Conservation (phyloP, 2,329 filamentous ascomycete species). For the Penicillium verrucosum region DNA sequence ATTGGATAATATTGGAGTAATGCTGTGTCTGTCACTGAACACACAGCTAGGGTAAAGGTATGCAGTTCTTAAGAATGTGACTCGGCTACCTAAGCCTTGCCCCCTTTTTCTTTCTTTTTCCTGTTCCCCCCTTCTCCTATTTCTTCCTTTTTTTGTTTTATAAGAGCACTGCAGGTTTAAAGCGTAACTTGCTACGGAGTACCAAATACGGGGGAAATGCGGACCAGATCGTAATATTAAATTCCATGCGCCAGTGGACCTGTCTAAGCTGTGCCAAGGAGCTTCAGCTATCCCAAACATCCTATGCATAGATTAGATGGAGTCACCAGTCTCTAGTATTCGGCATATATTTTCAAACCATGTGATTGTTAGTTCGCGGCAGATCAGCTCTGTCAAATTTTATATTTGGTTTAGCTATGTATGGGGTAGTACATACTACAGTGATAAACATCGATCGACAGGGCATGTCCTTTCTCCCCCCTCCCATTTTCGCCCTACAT, state of each 20-base stretch:
- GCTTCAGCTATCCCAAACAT: neutral
- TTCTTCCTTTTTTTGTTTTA: neutral
- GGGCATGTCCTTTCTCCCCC: slow-evolving; percentile 2
- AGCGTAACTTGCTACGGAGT: neutral
- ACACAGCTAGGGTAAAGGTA: slow-evolving; percentile 2
- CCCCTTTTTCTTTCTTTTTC: neutral
- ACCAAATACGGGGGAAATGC: slow-evolving; percentile 8
- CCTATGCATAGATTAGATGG: neutral
- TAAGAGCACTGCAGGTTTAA: neutral
- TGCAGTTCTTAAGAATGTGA: slow-evolving; percentile 8
- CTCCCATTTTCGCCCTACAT: neutral
- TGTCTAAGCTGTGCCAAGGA: slow-evolving; percentile 3
- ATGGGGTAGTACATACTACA: neutral
- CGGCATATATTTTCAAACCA: slow-evolving; percentile 4
- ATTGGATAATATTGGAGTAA: neutral
- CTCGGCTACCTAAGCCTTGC: neutral
- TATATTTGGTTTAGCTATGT: neutral
- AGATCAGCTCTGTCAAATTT: slow-evolving; percentile 5
- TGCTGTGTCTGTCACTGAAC: neutral
- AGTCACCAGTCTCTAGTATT: neutral
- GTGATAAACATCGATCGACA: slow-evolving; percentile 11
- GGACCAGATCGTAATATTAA: slow-evolving; percentile 10
- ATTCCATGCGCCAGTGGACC: neutral
- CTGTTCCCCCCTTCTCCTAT: neutral
- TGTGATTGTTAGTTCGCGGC: slow-evolving; percentile 1